A percentile compares a stretch with the other conserved stretches of the same genome.
Conservation (phyloP, 2,329 filamentous ascomycete species). For the Colletotrichum sp. region DNA sequence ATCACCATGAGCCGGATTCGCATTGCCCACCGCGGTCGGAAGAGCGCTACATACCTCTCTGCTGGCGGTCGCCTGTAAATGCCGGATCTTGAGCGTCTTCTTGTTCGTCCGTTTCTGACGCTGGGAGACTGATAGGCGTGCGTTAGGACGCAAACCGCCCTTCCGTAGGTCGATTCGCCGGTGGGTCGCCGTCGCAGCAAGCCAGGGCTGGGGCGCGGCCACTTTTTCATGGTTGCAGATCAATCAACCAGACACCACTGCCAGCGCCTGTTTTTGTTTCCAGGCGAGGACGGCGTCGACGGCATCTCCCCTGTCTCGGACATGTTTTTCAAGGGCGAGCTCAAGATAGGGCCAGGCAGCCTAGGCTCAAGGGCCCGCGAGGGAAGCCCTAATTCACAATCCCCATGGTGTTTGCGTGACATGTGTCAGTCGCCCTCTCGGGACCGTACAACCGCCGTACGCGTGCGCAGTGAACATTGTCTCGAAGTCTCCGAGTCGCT, state of each 20-base stretch:
- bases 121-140: not conserved
- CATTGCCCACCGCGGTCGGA: not conserved
- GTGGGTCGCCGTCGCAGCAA: not conserved
- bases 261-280: not conserved
- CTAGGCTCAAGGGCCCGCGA: not conserved
- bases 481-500: not conserved
- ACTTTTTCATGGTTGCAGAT: conserved; percentile 4
- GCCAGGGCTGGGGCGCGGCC: not conserved
- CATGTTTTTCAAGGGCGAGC: not conserved
- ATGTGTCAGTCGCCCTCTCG: conserved; percentile 2
- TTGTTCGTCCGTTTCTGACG: not conserved
- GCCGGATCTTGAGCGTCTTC: not conserved
- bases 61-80: not conserved
- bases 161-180: not conserved
- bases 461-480: not conserved
- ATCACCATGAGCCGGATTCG: not conserved
- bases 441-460: not conserved
- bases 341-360: not conserved
- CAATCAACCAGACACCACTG: not conserved
- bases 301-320: conserved; percentile 9
- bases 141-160: not conserved
- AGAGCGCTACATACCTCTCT: not conserved
- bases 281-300: not conserved
- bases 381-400: not conserved
- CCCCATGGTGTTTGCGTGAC: not conserved